Evolutionary conservation across 179 eudicot species (phyloP).

Genomic region (Spinacia oleracea): DNA sequence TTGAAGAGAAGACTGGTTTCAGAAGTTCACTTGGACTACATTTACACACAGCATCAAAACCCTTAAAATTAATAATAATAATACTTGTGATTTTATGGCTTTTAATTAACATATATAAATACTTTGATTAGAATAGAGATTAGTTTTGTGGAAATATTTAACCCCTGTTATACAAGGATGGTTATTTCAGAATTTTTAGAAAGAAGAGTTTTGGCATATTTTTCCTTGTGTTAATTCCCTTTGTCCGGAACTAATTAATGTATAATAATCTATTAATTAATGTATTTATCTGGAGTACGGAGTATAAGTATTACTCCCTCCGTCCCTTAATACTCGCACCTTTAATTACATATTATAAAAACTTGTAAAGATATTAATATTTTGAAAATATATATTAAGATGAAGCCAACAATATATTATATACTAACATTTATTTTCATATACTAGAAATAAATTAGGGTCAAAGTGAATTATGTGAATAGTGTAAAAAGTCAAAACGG

Average conservation of each 20-base stretch:
- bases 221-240: conserved; percentile 1
- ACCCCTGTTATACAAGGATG: conserved; percentile 10
- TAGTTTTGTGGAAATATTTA: conserved; percentile 15
- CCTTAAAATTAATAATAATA: too few relatives aligned
- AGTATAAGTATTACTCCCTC: too few relatives aligned
- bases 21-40: conserved; percentile 80
- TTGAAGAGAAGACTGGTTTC: conserved; percentile 51
- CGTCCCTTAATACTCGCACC: too few relatives aligned
- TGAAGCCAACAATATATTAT: too few relatives aligned
- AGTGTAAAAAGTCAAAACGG: too few relatives aligned
- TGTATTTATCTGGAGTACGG: too few relatives aligned
- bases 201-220: background rate
- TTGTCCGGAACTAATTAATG: background rate
- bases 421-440: too few relatives aligned
- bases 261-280: background rate
- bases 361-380: too few relatives aligned
- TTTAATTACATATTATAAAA: too few relatives aligned
- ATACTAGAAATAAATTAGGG: too few relatives aligned
- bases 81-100: conserved; percentile 16
- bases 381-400: too few relatives aligned
- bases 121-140: conserved; percentile 18
- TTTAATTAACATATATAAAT: conserved; percentile 13
- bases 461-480: too few relatives aligned
- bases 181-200: conserved; percentile 20
- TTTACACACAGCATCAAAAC: conserved; percentile 70